Percentiles rank a stretch among this genome's conserved stretches.
phyloP scores from a whole-genome alignment of 371 early-diverging fungal species.

The Rhizopus arrhizus region DNA sequence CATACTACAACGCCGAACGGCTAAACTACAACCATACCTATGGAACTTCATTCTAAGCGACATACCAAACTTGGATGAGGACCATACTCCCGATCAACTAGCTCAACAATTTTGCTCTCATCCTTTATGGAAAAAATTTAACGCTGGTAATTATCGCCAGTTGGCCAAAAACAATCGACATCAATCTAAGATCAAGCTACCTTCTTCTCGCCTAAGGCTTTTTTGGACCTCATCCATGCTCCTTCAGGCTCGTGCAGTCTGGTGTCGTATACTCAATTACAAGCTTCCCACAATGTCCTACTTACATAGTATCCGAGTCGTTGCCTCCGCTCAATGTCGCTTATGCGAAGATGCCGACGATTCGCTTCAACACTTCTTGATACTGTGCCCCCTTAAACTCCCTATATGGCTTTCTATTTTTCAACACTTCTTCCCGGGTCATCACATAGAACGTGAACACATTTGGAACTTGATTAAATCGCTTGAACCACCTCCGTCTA shows the following conservation, averaged over 20 bases:
- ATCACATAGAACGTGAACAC: too few species aligned
- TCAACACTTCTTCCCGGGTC: too few species aligned
- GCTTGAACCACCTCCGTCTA: too few species aligned
- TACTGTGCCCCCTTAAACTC: background rate
- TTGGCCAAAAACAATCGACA: background rate
- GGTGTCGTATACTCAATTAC: background rate
- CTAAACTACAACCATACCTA: background rate
- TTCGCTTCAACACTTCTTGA: background rate
- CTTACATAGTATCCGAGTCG: background rate
- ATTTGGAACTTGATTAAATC: too few species aligned
- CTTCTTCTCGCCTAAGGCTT: background rate
- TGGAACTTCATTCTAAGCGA: background rate
- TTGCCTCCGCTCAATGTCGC: conserved; percentile 4
- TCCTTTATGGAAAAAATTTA: background rate
- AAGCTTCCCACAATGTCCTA: background rate
- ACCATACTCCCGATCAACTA: background rate
- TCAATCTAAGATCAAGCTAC: conserved; percentile 1
- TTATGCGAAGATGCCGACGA: background rate
- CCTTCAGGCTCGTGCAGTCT: background rate
- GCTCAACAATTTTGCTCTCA: background rate
- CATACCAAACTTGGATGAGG: background rate
- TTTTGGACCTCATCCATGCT: background rate
- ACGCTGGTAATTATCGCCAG: background rate
- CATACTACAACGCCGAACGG: conserved; percentile 1
- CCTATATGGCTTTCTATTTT: too few species aligned